Base-by-base conservation (phyloP, 257 asterid genomes). In the Fraxinus pennsylvanica region DNA sequence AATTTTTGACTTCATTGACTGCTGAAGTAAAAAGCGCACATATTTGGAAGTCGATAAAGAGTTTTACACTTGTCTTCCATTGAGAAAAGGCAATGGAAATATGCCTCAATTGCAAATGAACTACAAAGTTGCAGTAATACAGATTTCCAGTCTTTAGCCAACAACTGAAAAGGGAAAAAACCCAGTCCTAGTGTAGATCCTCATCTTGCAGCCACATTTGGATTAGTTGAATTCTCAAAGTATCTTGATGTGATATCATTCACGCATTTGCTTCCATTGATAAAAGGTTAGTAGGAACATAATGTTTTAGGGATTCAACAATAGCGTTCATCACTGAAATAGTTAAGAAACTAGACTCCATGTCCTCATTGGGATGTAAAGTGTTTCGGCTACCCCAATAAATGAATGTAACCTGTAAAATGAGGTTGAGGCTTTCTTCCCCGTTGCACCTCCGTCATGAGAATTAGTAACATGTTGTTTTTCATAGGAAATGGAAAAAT, bases 161-260 rank as follows among this genome's bases (percentile, higher is more conserved):
- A 88, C 85, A 88, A 86, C 50, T 88, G 90, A 72, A 79, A 84
- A 74, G 99, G 99, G 81, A 95, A 86, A 71, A 89, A 82, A 77
- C 99, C 97, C 61, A 95, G 83, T 14, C 94, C 97, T 19, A 95
- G 92, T 71, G 99, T 89, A 71, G 98, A 90, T 79, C 99, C 98
- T 81, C 99, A 86, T 84, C 99, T 88, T 78, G 93, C 96, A 83
- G 99, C 98, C 68, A 89, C 94, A 85, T 93, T 95, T 77, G 91
- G 89, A 85, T 95, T 98, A 77, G 85, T 81, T 86, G 91, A 87
- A 81, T 93, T 96, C 77, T 87, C 89, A 78, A 91, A 91, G 87
- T 91, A 91, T 82, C 88, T 90, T 57, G 91, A 79, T 73, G 87
- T 45, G 76, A 93, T 79, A 93, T 79, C 90, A 81, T 79, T 84